Evolutionary conservation across 768 basidiomycete species (phyloP).

Genomic region (Naganishia randhawae): DNA sequence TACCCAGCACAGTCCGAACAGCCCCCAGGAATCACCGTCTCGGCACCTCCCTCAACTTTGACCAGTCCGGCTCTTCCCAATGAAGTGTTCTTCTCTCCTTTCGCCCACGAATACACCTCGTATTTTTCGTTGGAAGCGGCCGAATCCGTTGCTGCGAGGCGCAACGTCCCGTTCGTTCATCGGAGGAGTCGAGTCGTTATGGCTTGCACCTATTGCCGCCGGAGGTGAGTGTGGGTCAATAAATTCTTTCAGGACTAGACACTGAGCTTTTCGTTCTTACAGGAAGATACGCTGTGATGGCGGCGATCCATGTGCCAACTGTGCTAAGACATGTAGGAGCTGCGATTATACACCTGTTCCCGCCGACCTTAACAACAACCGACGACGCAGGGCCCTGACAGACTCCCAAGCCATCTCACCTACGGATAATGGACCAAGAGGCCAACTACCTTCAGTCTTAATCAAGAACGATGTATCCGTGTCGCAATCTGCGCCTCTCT

Average conservation of each 20-base stretch:
- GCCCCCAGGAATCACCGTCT: neutral
- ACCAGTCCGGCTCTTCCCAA: slow-evolving; percentile 14
- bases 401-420: neutral
- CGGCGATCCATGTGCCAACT: slow-evolving; percentile 12
- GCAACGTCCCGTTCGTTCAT: slow-evolving; percentile 5
- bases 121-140: slow-evolving; percentile 7
- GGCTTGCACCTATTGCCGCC: slow-evolving; percentile 13
- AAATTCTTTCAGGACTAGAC: neutral
- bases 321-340: neutral
- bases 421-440: neutral
- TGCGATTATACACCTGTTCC: slow-evolving; percentile 17
- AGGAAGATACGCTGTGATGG: slow-evolving; percentile 18
- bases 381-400: neutral
- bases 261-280: neutral
- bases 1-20: neutral
- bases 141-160: neutral
- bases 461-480: neutral
- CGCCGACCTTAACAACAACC: neutral
- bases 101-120: slow-evolving; percentile 19
- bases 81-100: slow-evolving; percentile 18
- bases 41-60: slow-evolving; percentile 7
- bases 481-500: neutral
- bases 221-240: neutral
- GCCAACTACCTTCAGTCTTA: neutral
- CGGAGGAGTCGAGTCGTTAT: slow-evolving; percentile 14